phyloP scores from a whole-genome alignment of 352 stramenopile genomes.

The Phytopythium kandeliae region DNA sequence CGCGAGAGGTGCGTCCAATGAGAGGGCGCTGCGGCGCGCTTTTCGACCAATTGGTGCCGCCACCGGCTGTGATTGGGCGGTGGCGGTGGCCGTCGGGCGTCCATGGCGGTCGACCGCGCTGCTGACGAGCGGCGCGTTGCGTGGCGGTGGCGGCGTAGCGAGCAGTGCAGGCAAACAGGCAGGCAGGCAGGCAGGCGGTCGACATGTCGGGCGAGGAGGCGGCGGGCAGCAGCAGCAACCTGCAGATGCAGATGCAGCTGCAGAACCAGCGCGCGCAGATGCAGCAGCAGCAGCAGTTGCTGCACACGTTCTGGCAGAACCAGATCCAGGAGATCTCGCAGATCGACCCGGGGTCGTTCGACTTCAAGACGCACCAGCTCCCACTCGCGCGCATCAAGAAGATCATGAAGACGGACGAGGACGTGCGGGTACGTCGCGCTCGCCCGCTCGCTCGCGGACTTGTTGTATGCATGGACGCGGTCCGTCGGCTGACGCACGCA shows the following conservation, averaged over 20 bases:
- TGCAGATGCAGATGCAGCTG: conserved; percentile 85
- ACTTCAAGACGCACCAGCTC: conserved; percentile 89
- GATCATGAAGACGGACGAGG: conserved; percentile 95
- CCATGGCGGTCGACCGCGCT: background rate
- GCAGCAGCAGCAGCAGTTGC: conserved; percentile 82
- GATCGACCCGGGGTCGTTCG: conserved; percentile 78
- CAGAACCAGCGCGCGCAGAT: conserved; percentile 84
- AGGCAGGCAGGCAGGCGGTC: too few species aligned
- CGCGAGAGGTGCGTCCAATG: conserved; percentile 60
- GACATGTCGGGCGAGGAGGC: conserved; percentile 59
- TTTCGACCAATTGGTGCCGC: conserved; percentile 72
- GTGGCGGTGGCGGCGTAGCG: background rate
- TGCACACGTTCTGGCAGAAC: conserved; percentile 86
- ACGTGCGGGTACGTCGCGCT: conserved; percentile 75
- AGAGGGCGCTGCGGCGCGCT: conserved; percentile 32
- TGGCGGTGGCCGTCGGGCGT: background rate
- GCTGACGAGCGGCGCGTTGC: conserved; percentile 4
- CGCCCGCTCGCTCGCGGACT: too few species aligned
- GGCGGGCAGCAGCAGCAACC: conserved; percentile 32
- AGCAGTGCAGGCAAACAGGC: background rate
- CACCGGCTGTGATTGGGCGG: conserved; percentile 28
- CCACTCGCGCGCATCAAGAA: conserved; percentile 93
- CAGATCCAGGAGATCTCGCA: conserved; percentile 87
- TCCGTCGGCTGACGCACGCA: too few species aligned
- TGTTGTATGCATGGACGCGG: too few species aligned